Base-by-base conservation (phyloP, 768 basidiomycete species). In the Suillus tomentosus region DNA sequence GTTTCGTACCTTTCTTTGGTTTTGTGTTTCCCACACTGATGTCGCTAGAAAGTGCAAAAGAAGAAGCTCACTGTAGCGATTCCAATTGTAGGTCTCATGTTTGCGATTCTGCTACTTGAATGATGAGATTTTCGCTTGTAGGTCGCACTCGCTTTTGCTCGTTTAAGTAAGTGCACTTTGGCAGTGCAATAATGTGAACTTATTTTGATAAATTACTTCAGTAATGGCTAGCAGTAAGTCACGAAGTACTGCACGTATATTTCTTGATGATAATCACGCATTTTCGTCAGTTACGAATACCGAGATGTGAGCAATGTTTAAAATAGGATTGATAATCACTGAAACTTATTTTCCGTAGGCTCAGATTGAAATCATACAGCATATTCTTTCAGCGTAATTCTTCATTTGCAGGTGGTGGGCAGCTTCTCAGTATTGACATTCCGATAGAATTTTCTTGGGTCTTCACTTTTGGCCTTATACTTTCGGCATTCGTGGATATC, bases 401-500 rank as follows among this genome's bases (percentile, higher is more conserved):
- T 36, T 58, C 70, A 48, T 65, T 58, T 51, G 62, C 71, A 56
- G 15, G 67, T 42, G 24, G 1, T 42, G 14, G 15, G 24, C 19
- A 59, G 39, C 17, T 47, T 53, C 57, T 36, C 3, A 27, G 34
- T 11, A 24, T 40, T 9, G 42, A 9, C 22, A 27, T 13, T 7
- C 3, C 17, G n/a, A 5, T 24, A 61, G 40, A 64, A 42, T 40
- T n/a, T 40, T 36, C 1, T 34, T 8, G 78, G 75, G 68, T 79
- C 5, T 83, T 84, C 65, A 84, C 84, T 3, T 68, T 76, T 1
- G 84, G 83, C 10, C 72, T 85, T 0, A 69, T 77, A 1, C 74
- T 85, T 2, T 84, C 84, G 5, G 79, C 80, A 2, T 61, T 76
- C 5, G 71, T 83, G 42, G 85, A 86, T 65, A 66, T 85, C 54